A percentile compares a stretch with the other conserved stretches of the same genome.
Conservation (phyloP, 1,284 basidiomycete species). For the Phellinidium pouzarii region DNA sequence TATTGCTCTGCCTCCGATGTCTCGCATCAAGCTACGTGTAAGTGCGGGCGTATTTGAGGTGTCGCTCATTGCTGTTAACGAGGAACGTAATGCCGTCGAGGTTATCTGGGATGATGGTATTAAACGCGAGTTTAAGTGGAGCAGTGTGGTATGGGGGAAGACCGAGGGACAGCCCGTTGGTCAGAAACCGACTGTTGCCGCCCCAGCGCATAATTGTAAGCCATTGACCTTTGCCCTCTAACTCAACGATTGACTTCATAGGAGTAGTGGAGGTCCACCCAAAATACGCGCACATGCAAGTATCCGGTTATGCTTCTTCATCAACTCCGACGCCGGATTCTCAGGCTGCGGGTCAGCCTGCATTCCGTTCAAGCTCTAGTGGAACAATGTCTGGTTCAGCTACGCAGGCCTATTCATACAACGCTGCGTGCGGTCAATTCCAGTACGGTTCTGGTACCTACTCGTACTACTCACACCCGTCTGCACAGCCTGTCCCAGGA, state of each 20-base stretch:
- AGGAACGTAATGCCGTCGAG: slow-evolving; percentile 61
- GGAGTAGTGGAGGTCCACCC: not conserved
- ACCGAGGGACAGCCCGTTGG: slow-evolving; percentile 23
- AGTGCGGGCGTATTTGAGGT: slow-evolving; percentile 78
- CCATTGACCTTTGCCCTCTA: not conserved
- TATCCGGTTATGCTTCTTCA: not conserved
- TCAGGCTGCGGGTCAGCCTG: not conserved
- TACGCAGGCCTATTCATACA: not conserved
- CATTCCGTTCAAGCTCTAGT: not conserved
- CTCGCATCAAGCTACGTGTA: slow-evolving; percentile 74
- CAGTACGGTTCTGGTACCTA: not conserved
- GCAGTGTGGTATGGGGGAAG: slow-evolving; percentile 61
- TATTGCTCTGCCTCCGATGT: slow-evolving; percentile 57
- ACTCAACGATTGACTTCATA: not conserved
- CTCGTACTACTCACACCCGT: not conserved
- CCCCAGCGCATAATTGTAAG: slow-evolving; percentile 1
- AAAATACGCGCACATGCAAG: not conserved
- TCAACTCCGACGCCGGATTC: not conserved
- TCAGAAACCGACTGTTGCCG: slow-evolving; percentile 16
- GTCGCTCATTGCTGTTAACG: slow-evolving; percentile 60
- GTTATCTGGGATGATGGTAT: slow-evolving; percentile 73
- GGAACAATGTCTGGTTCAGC: not conserved
- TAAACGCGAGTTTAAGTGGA: slow-evolving; percentile 74
- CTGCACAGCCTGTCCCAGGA: not conserved
- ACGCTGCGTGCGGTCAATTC: not conserved